phyloP scores from a whole-genome alignment of 139 green algal genomes.

The Coelastrella sp. region DNA sequence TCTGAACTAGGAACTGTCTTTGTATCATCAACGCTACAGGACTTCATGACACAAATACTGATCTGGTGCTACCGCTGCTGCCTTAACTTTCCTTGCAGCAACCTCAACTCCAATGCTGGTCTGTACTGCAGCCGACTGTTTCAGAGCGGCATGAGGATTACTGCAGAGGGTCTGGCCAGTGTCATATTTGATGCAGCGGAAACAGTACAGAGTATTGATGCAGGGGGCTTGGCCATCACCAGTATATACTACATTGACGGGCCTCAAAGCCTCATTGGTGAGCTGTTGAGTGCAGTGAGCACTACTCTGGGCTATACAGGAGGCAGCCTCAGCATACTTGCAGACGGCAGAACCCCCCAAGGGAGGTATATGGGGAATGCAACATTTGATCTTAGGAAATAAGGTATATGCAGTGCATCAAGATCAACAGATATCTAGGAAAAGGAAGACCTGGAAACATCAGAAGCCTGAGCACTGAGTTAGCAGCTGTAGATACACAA shows the following conservation, averaged over 20 bases:
- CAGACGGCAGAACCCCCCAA: not conserved
- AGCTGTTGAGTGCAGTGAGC: not conserved
- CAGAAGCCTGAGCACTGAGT: too few relatives aligned
- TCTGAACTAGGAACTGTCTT: too few relatives aligned
- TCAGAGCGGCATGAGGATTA: not conserved
- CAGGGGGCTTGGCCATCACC: not conserved
- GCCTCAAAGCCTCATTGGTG: not conserved
- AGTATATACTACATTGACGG: slow-evolving; percentile 21
- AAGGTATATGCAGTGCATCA: not conserved
- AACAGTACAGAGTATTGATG: not conserved
- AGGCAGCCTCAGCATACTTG: not conserved
- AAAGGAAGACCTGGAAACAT: too few relatives aligned
- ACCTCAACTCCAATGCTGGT: slow-evolving; percentile 24
- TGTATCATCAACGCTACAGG: too few relatives aligned
- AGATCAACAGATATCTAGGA: too few relatives aligned
- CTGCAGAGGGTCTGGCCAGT: not conserved
- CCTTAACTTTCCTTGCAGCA: not conserved
- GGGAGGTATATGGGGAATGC: not conserved
- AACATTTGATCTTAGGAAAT: not conserved
- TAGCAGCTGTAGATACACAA: too few relatives aligned
- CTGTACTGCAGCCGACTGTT: slow-evolving; percentile 7
- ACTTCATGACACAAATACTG: too few relatives aligned
- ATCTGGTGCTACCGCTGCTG: too few relatives aligned
- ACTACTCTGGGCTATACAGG: not conserved
- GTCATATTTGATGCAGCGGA: not conserved